Conservation (phyloP, 768 basidiomycete species). For the Coprinellus micaceus region DNA sequence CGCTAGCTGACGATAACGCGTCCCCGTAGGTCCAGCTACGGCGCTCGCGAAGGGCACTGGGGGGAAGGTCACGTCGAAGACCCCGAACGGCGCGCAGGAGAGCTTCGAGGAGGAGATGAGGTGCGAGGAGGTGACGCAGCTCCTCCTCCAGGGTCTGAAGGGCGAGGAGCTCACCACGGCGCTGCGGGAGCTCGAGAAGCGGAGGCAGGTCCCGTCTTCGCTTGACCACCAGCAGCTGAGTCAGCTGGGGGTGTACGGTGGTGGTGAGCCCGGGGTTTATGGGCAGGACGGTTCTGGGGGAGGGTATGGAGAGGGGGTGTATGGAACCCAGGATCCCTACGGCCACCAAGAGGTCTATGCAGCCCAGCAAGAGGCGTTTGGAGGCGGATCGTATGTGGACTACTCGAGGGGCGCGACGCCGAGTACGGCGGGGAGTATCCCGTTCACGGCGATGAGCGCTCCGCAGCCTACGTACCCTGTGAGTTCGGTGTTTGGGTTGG, state of each 20-base stretch:
- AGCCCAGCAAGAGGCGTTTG: background rate
- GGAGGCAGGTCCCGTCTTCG: constrained; percentile 10
- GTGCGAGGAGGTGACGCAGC: constrained; percentile 63
- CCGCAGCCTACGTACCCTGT: constrained; percentile 15
- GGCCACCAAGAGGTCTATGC: constrained; percentile 7
- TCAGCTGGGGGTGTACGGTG: too few species aligned
- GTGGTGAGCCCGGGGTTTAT: too few species aligned
- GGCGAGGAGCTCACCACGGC: constrained; percentile 64
- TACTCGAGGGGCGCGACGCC: background rate
- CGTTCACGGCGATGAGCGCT: constrained; percentile 9
- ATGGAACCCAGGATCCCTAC: too few species aligned
- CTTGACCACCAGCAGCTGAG: background rate
- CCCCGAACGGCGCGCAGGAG: constrained; percentile 32
- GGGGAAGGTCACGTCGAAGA: constrained; percentile 16
- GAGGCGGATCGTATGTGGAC: too few species aligned
- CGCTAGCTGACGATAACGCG: too few species aligned
- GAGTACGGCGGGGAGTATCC: constrained; percentile 12
- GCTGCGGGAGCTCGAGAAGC: constrained; percentile 48
- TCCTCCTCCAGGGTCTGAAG: constrained; percentile 66
- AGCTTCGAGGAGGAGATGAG: constrained; percentile 58
- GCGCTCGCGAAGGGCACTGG: background rate
- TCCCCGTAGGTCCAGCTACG: background rate
- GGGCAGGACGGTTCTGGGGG: too few species aligned
- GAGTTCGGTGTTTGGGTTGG: background rate
- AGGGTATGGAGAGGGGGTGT: too few species aligned